A percentile compares a stretch with the other conserved stretches of the same genome.
Evolutionary conservation across 768 basidiomycete species (phyloP).

Genomic region (Phanerochaete sordida): DNA sequence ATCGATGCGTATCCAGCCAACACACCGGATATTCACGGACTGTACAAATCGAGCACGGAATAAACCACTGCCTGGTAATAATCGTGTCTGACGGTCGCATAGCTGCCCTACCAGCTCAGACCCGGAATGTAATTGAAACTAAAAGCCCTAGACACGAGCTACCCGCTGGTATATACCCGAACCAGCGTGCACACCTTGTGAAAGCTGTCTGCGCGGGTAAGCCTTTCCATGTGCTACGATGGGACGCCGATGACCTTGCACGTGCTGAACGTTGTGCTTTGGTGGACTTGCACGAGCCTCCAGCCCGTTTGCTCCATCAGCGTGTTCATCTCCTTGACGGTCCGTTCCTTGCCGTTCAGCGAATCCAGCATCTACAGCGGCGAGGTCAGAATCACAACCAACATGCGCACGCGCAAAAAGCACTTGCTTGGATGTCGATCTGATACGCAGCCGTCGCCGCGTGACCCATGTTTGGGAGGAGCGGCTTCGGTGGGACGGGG

Average conservation of each 20-base stretch:
- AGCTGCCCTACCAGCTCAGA: too few species aligned
- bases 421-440: not conserved
- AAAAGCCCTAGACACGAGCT: too few species aligned
- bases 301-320: not conserved
- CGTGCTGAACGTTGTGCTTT: not conserved
- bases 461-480: constrained; percentile 1
- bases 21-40: too few species aligned
- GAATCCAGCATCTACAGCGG: not conserved
- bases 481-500: not conserved
- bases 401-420: not conserved
- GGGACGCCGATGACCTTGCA: not conserved
- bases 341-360: constrained; percentile 1
- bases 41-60: too few species aligned
- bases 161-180: too few species aligned
- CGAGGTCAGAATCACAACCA: not conserved
- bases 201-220: too few species aligned
- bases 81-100: too few species aligned
- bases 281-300: not conserved
- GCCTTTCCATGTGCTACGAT: too few species aligned
- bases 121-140: too few species aligned
- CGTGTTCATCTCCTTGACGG: not conserved
- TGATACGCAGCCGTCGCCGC: not conserved
- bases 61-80: too few species aligned
- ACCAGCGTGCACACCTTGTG: too few species aligned
- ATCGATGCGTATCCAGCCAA: too few species aligned